A percentile compares a stretch with the other conserved stretches of the same genome.
Conservation (phyloP, 2,329 filamentous ascomycete species). For the Ophiostoma ulmi region DNA sequence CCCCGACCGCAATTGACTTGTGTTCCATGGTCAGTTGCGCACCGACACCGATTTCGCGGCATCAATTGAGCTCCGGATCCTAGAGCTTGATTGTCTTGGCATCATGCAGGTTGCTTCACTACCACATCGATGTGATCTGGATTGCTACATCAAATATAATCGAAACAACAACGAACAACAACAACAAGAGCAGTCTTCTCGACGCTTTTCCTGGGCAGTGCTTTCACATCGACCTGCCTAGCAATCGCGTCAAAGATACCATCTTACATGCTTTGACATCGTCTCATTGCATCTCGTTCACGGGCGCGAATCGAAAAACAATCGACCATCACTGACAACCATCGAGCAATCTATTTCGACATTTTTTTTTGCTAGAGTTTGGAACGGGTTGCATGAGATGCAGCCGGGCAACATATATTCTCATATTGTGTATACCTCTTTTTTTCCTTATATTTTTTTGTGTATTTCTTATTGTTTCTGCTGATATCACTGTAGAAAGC, state of each 20-base stretch:
- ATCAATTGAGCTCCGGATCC: neutral
- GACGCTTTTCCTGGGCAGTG: neutral
- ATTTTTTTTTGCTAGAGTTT: constrained; percentile 19
- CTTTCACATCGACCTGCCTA: neutral
- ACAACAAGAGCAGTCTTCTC: neutral
- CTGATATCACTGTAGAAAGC: constrained; percentile 29
- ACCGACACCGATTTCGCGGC: neutral
- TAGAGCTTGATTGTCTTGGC: constrained; percentile 4
- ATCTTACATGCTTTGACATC: constrained; percentile 2
- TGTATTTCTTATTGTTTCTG: constrained; percentile 24
- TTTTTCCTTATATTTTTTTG: constrained; percentile 14
- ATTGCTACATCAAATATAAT: neutral
- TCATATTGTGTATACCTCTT: constrained; percentile 24
- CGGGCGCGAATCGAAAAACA: constrained; percentile 10
- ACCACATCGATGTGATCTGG: neutral
- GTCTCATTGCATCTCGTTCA: neutral
- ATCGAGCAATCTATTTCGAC: neutral
- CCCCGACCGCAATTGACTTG: too few species aligned
- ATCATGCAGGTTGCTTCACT: neutral
- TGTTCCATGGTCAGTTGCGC: too few species aligned
- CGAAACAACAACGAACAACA: constrained; percentile 1
- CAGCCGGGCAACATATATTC: constrained; percentile 18
- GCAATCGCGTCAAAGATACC: constrained; percentile 9
- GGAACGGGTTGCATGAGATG: constrained; percentile 18
- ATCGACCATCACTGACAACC: neutral